Evolutionary conservation across 164 flowering plant species (phyloP).

Genomic region (Vitis rotundifolia): DNA sequence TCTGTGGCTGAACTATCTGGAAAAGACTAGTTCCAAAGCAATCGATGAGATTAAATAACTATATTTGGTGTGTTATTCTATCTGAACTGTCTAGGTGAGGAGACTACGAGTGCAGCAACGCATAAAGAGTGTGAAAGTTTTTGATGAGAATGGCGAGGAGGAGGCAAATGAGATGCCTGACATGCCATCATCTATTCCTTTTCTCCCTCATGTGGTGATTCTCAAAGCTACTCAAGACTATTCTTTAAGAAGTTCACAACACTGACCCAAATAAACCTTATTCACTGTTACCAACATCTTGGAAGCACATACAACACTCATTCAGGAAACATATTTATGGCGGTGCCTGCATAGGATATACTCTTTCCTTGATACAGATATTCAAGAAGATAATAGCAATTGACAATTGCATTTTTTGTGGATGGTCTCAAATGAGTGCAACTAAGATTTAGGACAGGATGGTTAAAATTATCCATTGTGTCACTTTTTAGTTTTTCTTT

Average conservation of each 20-base stretch:
- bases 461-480: too few relatives aligned
- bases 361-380: too few relatives aligned
- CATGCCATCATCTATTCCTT: constrained; percentile 85
- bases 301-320: not conserved
- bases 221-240: not conserved
- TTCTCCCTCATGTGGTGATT: constrained; percentile 77
- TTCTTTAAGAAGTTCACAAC: not conserved
- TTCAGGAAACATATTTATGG: too few relatives aligned
- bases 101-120: constrained; percentile 78
- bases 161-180: constrained; percentile 88
- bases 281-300: not conserved
- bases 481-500: too few relatives aligned
- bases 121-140: constrained; percentile 38
- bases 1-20: not conserved
- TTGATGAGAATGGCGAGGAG: constrained; percentile 42
- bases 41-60: too few relatives aligned
- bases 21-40: not conserved
- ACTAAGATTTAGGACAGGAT: too few relatives aligned
- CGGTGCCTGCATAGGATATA: too few relatives aligned
- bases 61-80: too few relatives aligned
- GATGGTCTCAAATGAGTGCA: too few relatives aligned
- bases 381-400: too few relatives aligned
- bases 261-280: not conserved
- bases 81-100: constrained; percentile 50
- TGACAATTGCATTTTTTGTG: too few relatives aligned